Evolutionary conservation across 2,329 filamentous ascomycete genomes (phyloP), one percentile per base, ranked within the genome.

Genomic region (Cercospora berteroae): DNA sequence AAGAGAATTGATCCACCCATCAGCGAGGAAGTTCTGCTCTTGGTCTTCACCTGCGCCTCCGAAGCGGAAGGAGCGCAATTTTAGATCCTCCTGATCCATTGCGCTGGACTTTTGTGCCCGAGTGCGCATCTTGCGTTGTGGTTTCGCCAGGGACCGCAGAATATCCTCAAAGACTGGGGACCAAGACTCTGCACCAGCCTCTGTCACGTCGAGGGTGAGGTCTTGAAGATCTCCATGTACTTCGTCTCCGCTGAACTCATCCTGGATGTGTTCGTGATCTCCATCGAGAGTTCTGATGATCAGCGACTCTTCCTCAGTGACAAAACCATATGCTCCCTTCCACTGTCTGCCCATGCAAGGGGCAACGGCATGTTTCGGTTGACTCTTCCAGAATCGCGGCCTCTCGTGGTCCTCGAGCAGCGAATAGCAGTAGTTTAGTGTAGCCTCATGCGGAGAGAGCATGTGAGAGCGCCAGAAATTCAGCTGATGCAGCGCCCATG

Each of bases 391-490:
- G 64, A 78, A 75, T n/a, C 78, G 78, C 12, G 83, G 83, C 62
- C 74, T 77, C 52, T 84, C 77, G 23, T 73, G 55, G 0, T 59
- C 56, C 1, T 76, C 71, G 7, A 85, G 76, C 3, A 76, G 73
- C 5, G 70, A 63, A 69, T 81, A 81, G 2, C 75, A 74, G 8
- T 74, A 63, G 57, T 73, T 76, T 3, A 85, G 74, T 0, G 80
- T 77, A 23, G 74, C 72, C n/a, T 81, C 78, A 3, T 76, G 76
- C 8, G 75, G 57, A 7, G 72, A 72, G 48, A 79, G 79, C 73
- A 86, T 80, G 68, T 87, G 83, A 59, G 81, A 80, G 56, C 81
- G 81, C 77, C 86, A 87, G 78, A 86, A 86, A 68, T 85, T 85
- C 52, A 83, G 72, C 44, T 81, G 77, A 68, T 85, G 81, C 5